Base-by-base conservation (phyloP, 2,329 filamentous ascomycete species). In the Chaetomiaceae sp. region DNA sequence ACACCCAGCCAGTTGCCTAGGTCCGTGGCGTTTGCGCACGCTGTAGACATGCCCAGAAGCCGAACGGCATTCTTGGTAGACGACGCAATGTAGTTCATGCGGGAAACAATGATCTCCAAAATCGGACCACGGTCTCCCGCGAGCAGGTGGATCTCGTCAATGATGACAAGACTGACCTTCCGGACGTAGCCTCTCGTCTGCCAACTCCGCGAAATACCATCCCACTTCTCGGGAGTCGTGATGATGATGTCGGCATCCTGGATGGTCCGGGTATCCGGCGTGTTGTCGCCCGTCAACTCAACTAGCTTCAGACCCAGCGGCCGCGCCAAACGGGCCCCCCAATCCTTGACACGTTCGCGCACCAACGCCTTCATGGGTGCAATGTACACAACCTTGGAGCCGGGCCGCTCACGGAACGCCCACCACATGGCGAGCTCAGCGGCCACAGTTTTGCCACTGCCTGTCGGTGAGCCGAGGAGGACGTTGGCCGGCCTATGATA, bases 181-280 rank as follows among this genome's bases (percentile, higher is more conserved):
- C 90, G 84, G 36, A 99, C 94, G 62, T 99, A 99, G 56, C 89
- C 88, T 82, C 94, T 87, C 5, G 92, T 97, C 69, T 97, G 91
- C 94, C 95, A 99, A 65, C 89, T 95, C 80, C 94, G 88, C 63
- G 90, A 96, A 62, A 99, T 97, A 81, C 95, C 95, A 67, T 99
- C 95, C 94, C 94, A 99, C 69, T 99, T 99, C 73, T 99, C 94
- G n/a, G 94, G 95, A 0, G 95, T 99, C 0, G 94, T 99, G 64
- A 99, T 90, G 63, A 99, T 99, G 57, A 99, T 90, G 67, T 99
- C 94, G 3, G 94, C 94, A 66, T 97, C 87, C 62, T 91, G 84
- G 63, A 99, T 99, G 0, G 92, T 96, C 46, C 90, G 81, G 0
- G 94, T 99, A 66, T 99, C 94, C 0, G 95, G 95, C 0, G 95